These are phyloP conservation scores for Dioscorea cayenensis DNA, from an alignment of 116 monocot genomes.

Conservation along the genomic window DNA sequence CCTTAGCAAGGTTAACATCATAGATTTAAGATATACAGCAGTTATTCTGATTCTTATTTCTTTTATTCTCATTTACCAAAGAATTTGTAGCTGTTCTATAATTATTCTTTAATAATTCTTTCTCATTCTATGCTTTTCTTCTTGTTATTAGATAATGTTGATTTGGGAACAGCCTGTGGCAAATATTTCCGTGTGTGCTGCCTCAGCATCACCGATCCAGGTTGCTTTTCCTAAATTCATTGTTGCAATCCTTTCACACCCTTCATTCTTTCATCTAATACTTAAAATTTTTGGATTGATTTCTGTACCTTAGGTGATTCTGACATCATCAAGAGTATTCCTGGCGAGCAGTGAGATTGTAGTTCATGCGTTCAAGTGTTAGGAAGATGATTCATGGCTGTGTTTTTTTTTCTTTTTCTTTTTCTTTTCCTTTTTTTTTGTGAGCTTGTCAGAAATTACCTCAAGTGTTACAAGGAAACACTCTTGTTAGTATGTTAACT, in stretches of 20 bases:
- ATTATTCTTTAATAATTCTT: not conserved
- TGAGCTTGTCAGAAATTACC: no score
- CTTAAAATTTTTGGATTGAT: not conserved
- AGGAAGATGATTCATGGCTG: no score
- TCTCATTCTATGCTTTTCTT: not conserved
- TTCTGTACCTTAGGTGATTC: conserved; percentile 49
- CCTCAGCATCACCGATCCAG: conserved; percentile 81
- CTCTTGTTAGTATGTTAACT: no score
- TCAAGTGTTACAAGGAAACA: no score
- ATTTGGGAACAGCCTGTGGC: conserved; percentile 82
- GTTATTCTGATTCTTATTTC: no score
- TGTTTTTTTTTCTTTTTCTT: no score
- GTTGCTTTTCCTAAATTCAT: conserved; percentile 7
- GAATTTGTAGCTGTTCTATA: no score
- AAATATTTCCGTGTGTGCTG: conserved; percentile 79
- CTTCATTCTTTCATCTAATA: not conserved
- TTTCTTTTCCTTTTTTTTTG: no score
- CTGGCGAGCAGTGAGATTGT: conserved; percentile 44
- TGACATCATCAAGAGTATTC: conserved; percentile 76
- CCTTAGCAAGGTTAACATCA: no score
- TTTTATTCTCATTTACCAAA: no score
- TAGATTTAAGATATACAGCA: no score
- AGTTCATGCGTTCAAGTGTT: no score
- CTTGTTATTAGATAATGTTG: conserved; percentile 62
- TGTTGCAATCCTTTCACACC: not conserved